Conservation (phyloP, 305 asterid genomes). For the Fraxinus sp. region DNA sequence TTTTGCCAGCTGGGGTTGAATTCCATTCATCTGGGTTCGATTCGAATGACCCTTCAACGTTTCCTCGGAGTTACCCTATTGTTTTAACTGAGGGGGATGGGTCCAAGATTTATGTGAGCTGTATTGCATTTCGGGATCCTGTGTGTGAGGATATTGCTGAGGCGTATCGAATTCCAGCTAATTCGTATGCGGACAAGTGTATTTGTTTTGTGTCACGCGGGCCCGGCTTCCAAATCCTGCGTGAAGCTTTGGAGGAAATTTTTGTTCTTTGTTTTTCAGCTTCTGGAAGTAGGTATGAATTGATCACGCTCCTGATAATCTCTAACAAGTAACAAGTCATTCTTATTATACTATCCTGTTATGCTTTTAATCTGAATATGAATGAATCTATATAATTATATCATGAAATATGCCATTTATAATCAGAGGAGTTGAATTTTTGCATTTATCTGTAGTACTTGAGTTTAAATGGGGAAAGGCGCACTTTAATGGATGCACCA, state of each 20-base stretch:
- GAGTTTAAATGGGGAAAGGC: background rate
- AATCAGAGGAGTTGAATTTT: background rate
- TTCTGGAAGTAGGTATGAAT: slow-evolving; percentile 75
- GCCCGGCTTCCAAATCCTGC: slow-evolving; percentile 68
- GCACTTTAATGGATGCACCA: background rate
- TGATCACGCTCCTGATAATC: background rate
- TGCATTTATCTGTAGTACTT: background rate
- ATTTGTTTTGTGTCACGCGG: slow-evolving; percentile 85
- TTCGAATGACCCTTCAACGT: slow-evolving; percentile 49
- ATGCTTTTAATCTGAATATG: background rate
- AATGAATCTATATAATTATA: background rate
- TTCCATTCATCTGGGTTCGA: slow-evolving; percentile 64
- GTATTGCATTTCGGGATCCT: slow-evolving; percentile 94
- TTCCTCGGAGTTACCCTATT: slow-evolving; percentile 87
- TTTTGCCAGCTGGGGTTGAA: slow-evolving; percentile 89
- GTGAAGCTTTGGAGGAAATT: slow-evolving; percentile 85
- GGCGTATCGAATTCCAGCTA: slow-evolving; percentile 65
- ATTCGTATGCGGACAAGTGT: slow-evolving; percentile 86
- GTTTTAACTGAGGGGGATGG: slow-evolving; percentile 98
- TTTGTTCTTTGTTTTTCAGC: slow-evolving; percentile 77
- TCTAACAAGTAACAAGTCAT: background rate
- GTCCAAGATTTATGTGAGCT: slow-evolving; percentile 87
- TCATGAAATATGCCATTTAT: background rate
- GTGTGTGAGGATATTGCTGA: slow-evolving; percentile 89
- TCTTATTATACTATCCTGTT: background rate